Base-by-base conservation (phyloP, 202 grass and related monocot genomes). In the Brachypodium distachyon region DNA sequence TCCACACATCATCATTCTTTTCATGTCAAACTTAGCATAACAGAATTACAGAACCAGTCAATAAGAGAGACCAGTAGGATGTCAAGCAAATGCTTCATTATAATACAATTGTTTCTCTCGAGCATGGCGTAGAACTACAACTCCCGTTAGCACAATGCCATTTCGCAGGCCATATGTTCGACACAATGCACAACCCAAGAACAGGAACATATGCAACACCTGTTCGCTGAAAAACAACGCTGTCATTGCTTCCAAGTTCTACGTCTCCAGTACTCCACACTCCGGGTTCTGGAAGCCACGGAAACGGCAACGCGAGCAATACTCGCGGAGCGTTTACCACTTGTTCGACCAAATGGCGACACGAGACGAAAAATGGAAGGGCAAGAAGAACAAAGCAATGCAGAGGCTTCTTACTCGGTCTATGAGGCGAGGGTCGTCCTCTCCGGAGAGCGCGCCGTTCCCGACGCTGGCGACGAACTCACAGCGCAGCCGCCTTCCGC, bases 391-490 rank as follows among this genome's bases (percentile, higher is more conserved):
- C 4, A 0, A 25, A 56, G 36, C 4, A 63, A 25, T 7, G 28
- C 1, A 23, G 64, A 26, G 22, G 33, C 0, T 40, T 28, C 83
- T 77, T 79, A 93, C 91, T 42, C 85, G 85, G 50, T 90, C 91
- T 7, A 83, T 23, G 29, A 81, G 29, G 3, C 86, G 83, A 74
- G 80, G 76, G 76, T 87, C 83, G 11, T 78, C 84, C 84, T 88
- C 87, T 13, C 87, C 74, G 29, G 81, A 83, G 57, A 93, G 82
- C 52, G 84, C 87, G 41, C 78, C 87, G 76, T 93, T 93, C 29
- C 81, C 86, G 3, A 82, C 84, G 52, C 83, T 83, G 16, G 76
- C 78, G 67, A 90, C 73, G 62, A 87, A 77, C 91, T 90, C 84
- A 75, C 84, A 93, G 34, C 84, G 87, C 58, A 88, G 81, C 14